Conservation (phyloP, 495 filamentous ascomycete species). For the Viridothelium virens region DNA sequence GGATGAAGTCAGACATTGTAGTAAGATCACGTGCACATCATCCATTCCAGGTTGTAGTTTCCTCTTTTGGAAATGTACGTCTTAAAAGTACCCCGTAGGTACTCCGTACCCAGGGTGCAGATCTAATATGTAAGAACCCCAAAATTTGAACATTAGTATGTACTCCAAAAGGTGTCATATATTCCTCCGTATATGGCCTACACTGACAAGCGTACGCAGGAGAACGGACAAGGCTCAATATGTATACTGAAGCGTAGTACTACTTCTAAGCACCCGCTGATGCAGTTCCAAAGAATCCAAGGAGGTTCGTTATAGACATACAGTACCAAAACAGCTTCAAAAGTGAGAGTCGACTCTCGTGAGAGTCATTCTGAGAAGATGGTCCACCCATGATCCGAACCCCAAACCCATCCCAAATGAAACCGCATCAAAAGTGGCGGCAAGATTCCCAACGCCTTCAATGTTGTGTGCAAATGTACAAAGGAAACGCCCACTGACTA, state of each 20-base stretch:
- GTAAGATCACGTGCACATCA: too few relatives aligned
- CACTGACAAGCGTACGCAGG: neutral
- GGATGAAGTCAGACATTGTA: too few relatives aligned
- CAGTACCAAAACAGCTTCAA: neutral
- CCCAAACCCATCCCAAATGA: neutral
- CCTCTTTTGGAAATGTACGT: too few relatives aligned
- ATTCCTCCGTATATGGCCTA: neutral
- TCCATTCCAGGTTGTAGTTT: too few relatives aligned
- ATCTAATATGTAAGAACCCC: too few relatives aligned
- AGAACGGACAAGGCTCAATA: conserved; percentile 4
- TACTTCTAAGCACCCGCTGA: conserved; percentile 2
- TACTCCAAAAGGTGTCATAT: neutral
- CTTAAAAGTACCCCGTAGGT: too few relatives aligned
- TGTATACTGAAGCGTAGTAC: conserved; percentile 2
- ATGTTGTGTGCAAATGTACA: conserved; percentile 3
- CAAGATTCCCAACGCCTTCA: conserved; percentile 1
- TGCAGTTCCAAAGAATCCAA: neutral
- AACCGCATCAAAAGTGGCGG: neutral
- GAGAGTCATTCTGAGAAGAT: neutral
- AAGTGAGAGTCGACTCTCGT: neutral
- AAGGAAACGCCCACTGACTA: neutral
- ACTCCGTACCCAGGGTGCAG: too few relatives aligned
- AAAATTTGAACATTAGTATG: too few relatives aligned
- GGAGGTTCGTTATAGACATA: neutral
- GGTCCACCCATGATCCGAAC: neutral